Percentiles rank a stretch among this genome's conserved stretches.
Conservation (phyloP, 352 stramenopile species). For the Phytophthora brassicae region DNA sequence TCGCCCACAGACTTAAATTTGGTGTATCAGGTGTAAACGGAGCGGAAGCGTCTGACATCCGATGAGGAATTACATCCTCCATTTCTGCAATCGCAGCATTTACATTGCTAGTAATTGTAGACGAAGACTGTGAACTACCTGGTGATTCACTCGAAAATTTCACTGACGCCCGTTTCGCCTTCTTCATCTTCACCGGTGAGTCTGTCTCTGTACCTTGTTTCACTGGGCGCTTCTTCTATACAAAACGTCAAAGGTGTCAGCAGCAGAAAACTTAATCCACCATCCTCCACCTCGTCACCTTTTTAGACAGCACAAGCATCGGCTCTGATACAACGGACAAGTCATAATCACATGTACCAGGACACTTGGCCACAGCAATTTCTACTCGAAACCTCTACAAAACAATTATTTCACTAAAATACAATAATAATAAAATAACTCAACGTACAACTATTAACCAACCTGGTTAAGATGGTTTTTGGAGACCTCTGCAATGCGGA, state of each 20-base stretch:
- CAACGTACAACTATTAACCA: background rate
- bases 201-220: conserved; percentile 46
- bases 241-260: background rate
- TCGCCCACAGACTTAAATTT: conserved; percentile 69
- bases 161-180: conserved; percentile 32
- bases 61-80: conserved; percentile 20
- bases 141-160: conserved; percentile 7
- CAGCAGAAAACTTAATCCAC: background rate
- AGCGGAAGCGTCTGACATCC: conserved; percentile 8
- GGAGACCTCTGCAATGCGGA: conserved; percentile 81
- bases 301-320: conserved; percentile 72
- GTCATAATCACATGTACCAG: conserved; percentile 20
- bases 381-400: conserved; percentile 60
- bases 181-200: conserved; percentile 44
- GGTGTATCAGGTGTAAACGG: conserved; percentile 49
- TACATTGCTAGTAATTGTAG: conserved; percentile 15
- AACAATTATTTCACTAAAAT: background rate
- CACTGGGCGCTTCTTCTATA: conserved; percentile 64
- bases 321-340: conserved; percentile 43
- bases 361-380: conserved; percentile 49
- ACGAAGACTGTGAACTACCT: conserved; percentile 23
- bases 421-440: background rate
- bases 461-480: conserved; percentile 88
- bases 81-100: conserved; percentile 36
- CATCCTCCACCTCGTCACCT: conserved; percentile 27